phyloP scores from a whole-genome alignment of 352 stramenopile genomes.

The Phytopythium vexans region DNA sequence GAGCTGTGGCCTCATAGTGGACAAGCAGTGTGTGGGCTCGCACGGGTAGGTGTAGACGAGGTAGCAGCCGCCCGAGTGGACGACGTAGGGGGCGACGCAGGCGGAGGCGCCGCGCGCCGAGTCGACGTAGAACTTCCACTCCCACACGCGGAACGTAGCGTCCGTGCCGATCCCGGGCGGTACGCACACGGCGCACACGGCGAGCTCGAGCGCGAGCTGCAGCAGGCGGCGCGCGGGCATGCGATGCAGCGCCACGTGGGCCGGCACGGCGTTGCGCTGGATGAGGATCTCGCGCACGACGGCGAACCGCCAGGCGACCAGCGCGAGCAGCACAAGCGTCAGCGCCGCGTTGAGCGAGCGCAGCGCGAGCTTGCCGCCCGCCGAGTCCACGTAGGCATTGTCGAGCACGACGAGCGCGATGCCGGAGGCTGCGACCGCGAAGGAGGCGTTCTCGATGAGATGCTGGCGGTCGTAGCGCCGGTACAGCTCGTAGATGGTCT shows the following conservation, averaged over 20 bases:
- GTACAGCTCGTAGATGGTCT: constrained; percentile 67
- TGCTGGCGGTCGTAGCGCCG: constrained; percentile 59
- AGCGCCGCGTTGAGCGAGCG: constrained; percentile 39
- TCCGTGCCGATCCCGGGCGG: constrained; percentile 37
- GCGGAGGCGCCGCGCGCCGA: not conserved
- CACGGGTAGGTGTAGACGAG: constrained; percentile 68
- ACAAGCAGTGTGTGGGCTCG: constrained; percentile 8
- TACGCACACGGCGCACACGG: constrained; percentile 46
- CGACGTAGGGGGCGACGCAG: constrained; percentile 35
- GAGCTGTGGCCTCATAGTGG: not conserved
- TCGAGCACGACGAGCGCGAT: constrained; percentile 68
- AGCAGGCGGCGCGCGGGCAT: constrained; percentile 40
- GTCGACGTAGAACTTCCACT: constrained; percentile 69
- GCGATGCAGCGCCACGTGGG: constrained; percentile 46
- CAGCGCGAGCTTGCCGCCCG: constrained; percentile 29
- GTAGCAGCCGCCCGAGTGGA: constrained; percentile 46
- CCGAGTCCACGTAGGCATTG: constrained; percentile 46
- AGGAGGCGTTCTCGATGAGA: constrained; percentile 54
- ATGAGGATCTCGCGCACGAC: constrained; percentile 62
- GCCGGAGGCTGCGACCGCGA: constrained; percentile 50
- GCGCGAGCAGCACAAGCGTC: constrained; percentile 42
- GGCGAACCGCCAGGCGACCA: constrained; percentile 53
- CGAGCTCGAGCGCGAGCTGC: constrained; percentile 40
- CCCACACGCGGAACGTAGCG: constrained; percentile 47
- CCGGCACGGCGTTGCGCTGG: constrained; percentile 50